Evolutionary conservation across 2,329 filamentous ascomycete genomes (phyloP).

Genomic region (Fusarium keratoplasticum): DNA sequence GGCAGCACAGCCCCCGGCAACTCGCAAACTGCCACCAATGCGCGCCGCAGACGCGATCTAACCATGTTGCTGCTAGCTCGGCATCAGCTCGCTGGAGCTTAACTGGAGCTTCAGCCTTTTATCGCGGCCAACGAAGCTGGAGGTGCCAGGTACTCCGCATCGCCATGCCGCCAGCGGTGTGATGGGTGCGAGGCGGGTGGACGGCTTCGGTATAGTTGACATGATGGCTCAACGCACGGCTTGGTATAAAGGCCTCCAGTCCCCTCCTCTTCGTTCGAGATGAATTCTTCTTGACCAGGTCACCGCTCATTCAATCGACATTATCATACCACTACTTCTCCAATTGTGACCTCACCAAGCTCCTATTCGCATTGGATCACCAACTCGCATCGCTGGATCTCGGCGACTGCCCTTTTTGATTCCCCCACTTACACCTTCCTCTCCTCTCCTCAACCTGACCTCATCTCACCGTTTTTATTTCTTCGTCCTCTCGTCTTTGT

Average conservation of each 20-base stretch:
- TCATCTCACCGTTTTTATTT: background rate
- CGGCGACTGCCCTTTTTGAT: conserved; percentile 13
- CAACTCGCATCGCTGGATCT: conserved; percentile 2
- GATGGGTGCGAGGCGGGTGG: background rate
- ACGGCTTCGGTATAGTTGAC: conserved; percentile 9
- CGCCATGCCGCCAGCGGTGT: conserved; percentile 5
- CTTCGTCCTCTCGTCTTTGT: background rate
- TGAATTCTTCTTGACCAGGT: background rate
- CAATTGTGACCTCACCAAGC: background rate
- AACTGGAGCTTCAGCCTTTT: background rate
- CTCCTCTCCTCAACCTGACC: background rate
- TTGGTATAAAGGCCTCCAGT: conserved; percentile 36
- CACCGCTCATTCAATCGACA: background rate
- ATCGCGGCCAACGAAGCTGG: background rate
- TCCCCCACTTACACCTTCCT: conserved; percentile 16
- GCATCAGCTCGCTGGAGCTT: conserved; percentile 10
- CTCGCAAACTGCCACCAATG: conserved; percentile 10
- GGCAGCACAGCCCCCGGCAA: conserved; percentile 40
- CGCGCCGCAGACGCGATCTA: conserved; percentile 30
- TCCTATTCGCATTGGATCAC: background rate
- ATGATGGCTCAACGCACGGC: conserved; percentile 18
- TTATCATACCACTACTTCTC: background rate
- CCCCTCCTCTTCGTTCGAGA: background rate
- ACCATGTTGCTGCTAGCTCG: conserved; percentile 12
- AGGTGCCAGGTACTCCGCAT: conserved; percentile 5